Base-by-base conservation (phyloP, 2,329 filamentous ascomycete species). In the Cladophialophora chaetospira region DNA sequence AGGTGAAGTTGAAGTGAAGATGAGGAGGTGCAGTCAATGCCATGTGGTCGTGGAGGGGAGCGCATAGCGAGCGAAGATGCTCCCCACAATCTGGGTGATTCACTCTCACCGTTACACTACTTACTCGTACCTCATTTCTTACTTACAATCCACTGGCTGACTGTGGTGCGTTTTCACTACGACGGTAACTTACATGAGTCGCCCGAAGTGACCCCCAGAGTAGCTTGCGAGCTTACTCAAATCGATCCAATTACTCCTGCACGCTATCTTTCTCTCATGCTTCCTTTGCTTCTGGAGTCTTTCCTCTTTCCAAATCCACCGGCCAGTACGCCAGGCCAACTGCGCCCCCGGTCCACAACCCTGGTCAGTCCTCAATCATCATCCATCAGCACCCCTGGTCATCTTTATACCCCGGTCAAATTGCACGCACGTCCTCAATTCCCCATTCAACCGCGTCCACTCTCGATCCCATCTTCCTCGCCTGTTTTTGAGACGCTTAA, bases 211-310 rank as follows among this genome's bases (percentile, higher is more conserved):
- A 40, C 36, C 15, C 36, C 17, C 23, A 40, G 15, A 40, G 36
- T 40, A 40, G 36, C 36, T 19, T 21, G 36, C 36, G n/a, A n/a
- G n/a, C n/a, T n/a, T n/a, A 44, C 25, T 25, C 46, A 21, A 49
- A 49, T 49, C 46, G 46, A 38, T 13, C 5, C 19, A n/a, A 11
- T n/a, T n/a, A 11, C 46, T 51, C 40, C 48, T 40, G 36, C 33
- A 42, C 10, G 19, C 46, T 21, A 36, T 21, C 10, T n/a, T n/a
- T n/a, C 23, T 28, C 44, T 42, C 33, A 31, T 51, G 23, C 48
- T 31, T 51, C 48, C 23, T 31, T 51, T 51, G 31, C 35, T 51
- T 51, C 48, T 51, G 48, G 48, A 51, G 48, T 15, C 11, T 33
- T 51, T 51, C 48, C 48, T 26, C 48, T 42, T 13, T 42, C 36